A percentile compares a stretch with the other conserved stretches of the same genome.
These are phyloP conservation scores for Fusarium brevicatenulatum DNA, from an alignment of 2,329 filamentous ascomycete species.

Conservation along the genomic window DNA sequence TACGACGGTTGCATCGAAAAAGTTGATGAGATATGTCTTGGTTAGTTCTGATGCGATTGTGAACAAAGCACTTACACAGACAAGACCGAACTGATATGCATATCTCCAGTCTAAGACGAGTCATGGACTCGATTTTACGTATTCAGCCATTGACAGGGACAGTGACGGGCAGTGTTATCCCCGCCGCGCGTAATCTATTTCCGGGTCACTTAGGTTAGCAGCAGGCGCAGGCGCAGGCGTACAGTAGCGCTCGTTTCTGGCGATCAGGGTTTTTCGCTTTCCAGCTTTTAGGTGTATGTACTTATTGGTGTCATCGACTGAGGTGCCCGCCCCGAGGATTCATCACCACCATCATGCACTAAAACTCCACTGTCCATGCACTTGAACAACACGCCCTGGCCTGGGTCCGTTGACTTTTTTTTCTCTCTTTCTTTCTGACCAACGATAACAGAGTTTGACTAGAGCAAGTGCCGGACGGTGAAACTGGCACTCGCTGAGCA, in stretches of 20 bases:
- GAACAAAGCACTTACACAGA: constrained; percentile 6
- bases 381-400: constrained; percentile 12
- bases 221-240: constrained; percentile 1
- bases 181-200: constrained; percentile 31
- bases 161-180: constrained; percentile 17
- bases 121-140: constrained; percentile 21
- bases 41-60: constrained; percentile 13
- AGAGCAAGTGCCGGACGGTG: constrained; percentile 22
- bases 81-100: not conserved
- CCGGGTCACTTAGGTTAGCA: constrained; percentile 8
- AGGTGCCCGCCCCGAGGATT: not conserved
- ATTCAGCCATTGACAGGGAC: constrained; percentile 5
- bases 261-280: constrained; percentile 35
- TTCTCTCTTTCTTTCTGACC: not conserved
- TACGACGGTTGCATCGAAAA: not conserved
- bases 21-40: not conserved
- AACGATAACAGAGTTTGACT: constrained; percentile 16
- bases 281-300: not conserved
- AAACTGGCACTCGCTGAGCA: constrained; percentile 1
- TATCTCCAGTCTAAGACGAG: not conserved
- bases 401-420: not conserved
- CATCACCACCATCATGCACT: constrained; percentile 12
- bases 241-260: constrained; percentile 20
- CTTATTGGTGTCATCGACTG: constrained; percentile 24
- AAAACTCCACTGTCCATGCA: not conserved